Evolutionary conservation across 192 early-diverging fungal species (phyloP).

Genomic region (Entomortierella chlamydospora): DNA sequence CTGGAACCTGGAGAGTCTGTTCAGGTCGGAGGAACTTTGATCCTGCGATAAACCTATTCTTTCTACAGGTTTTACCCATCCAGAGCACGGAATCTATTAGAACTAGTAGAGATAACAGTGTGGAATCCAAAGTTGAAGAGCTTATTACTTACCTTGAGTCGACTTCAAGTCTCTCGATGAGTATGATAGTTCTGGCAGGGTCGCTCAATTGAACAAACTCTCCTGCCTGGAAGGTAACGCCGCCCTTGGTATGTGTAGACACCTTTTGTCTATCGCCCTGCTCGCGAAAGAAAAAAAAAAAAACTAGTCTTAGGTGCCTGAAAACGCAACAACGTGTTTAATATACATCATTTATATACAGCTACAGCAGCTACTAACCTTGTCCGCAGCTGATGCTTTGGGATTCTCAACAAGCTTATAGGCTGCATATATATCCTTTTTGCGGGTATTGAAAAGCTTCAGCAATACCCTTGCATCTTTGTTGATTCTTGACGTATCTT

Average conservation of each 20-base stretch:
- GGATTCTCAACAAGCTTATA: slow-evolving; percentile 41
- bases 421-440: slow-evolving; percentile 35
- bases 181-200: slow-evolving; percentile 24
- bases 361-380: slow-evolving; percentile 6
- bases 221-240: slow-evolving; percentile 25
- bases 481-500: slow-evolving; percentile 83
- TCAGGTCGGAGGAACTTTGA: slow-evolving; percentile 52
- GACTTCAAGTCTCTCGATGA: slow-evolving; percentile 40
- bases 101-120: not conserved
- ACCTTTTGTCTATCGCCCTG: slow-evolving; percentile 33
- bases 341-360: no score
- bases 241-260: slow-evolving; percentile 3
- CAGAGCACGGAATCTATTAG: not conserved
- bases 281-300: not conserved
- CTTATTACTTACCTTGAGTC: slow-evolving; percentile 41
- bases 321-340: not conserved
- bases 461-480: slow-evolving; percentile 74
- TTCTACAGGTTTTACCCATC: slow-evolving; percentile 5
- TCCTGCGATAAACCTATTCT: slow-evolving; percentile 27
- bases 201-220: slow-evolving; percentile 45
- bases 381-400: slow-evolving; percentile 10
- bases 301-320: not conserved
- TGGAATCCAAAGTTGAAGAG: not conserved
- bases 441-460: slow-evolving; percentile 49
- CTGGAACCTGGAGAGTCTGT: slow-evolving; percentile 48